phyloP scores from a whole-genome alignment of 164 flowering plant species.

The Magnolia sinica region DNA sequence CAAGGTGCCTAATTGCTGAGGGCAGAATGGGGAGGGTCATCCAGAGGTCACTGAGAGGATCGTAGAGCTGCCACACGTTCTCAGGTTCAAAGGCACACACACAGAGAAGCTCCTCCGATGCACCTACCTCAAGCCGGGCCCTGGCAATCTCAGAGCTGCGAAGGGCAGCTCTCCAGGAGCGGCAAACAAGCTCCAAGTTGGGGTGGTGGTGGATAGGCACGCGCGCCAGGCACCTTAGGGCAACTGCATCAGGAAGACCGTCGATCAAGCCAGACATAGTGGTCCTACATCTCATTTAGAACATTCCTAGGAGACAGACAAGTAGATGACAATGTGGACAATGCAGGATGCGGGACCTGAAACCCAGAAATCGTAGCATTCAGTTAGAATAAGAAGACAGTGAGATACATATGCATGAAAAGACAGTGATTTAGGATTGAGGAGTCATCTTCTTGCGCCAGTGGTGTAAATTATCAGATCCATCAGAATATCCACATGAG shows the following conservation, averaged over 20 bases:
- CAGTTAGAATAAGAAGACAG: neutral
- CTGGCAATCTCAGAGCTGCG: conserved; percentile 66
- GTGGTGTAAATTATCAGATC: too few relatives aligned
- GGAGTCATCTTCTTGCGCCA: too few relatives aligned
- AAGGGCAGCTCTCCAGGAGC: conserved; percentile 74
- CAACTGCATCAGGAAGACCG: conserved; percentile 96
- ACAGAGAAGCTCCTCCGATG: conserved; percentile 69
- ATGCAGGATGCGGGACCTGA: neutral
- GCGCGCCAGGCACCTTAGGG: conserved; percentile 81
- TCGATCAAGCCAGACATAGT: conserved; percentile 83
- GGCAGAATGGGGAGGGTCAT: conserved; percentile 82
- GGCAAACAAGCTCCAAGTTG: conserved; percentile 74
- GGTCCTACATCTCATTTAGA: conserved; percentile 17
- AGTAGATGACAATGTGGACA: neutral
- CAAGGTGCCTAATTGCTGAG: conserved; percentile 72
- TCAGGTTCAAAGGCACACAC: conserved; percentile 84
- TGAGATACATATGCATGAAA: too few relatives aligned
- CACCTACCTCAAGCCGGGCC: conserved; percentile 67
- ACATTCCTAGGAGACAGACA: neutral
- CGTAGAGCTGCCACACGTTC: conserved; percentile 89
- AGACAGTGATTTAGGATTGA: too few relatives aligned
- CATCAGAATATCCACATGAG: too few relatives aligned
- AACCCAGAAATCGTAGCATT: neutral
- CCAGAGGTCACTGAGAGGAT: conserved; percentile 76
- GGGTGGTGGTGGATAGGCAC: conserved; percentile 77